These are phyloP conservation scores for Colletotrichum higginsianum DNA, from an alignment of 2,329 filamentous ascomycete species.

Conservation along the genomic window DNA sequence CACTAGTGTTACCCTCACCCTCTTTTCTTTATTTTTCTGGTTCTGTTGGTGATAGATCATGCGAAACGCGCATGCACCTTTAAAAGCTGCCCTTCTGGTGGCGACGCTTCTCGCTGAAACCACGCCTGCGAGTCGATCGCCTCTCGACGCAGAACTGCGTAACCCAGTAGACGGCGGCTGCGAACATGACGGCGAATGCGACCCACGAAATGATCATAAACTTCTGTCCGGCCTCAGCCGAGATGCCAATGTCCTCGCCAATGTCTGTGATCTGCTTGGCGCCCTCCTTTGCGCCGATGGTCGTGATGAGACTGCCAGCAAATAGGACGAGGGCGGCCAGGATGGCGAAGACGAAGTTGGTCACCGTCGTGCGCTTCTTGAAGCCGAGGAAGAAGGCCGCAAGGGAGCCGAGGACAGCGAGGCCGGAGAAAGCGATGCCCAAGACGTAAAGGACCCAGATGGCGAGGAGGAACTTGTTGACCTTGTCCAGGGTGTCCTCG, in stretches of 20 bases:
- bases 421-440: slow-evolving; percentile 57
- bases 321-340: slow-evolving; percentile 56
- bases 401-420: slow-evolving; percentile 59
- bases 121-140: slow-evolving; percentile 48
- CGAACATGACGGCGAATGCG: slow-evolving; percentile 61
- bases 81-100: slow-evolving; percentile 49
- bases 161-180: slow-evolving; percentile 59
- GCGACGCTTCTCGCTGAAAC: slow-evolving; percentile 31
- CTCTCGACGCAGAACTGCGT: slow-evolving; percentile 51
- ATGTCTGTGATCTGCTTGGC: slow-evolving; percentile 59
- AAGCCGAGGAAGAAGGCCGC: slow-evolving; percentile 53
- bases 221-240: slow-evolving; percentile 58
- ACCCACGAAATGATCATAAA: slow-evolving; percentile 65
- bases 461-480: slow-evolving; percentile 64
- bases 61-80: too few relatives aligned
- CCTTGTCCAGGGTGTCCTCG: slow-evolving; percentile 62
- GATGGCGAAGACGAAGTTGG: slow-evolving; percentile 56
- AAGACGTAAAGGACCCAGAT: slow-evolving; percentile 66
- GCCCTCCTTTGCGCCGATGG: slow-evolving; percentile 57
- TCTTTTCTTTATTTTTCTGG: not conserved
- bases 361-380: slow-evolving; percentile 46
- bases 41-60: not conserved
- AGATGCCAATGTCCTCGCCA: slow-evolving; percentile 61
- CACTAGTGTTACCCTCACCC: not conserved
- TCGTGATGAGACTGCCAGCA: slow-evolving; percentile 60